Conservation (phyloP, 768 basidiomycete genomes). For the Leccinum obscurum region DNA sequence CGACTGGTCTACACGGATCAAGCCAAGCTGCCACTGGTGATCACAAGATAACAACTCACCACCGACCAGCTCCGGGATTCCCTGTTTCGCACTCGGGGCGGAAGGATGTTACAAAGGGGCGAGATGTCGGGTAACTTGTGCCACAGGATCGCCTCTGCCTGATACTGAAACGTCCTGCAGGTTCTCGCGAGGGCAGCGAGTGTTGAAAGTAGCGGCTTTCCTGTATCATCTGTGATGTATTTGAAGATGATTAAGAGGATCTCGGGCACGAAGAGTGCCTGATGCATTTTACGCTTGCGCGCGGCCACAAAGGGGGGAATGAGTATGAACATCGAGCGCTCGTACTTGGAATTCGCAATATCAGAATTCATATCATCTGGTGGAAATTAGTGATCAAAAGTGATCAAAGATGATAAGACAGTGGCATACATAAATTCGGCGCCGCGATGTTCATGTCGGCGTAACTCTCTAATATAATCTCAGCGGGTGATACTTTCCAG, state of each 20-base stretch:
- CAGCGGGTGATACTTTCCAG: background rate
- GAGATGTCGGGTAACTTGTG: conserved; percentile 10
- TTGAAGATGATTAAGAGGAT: conserved; percentile 26
- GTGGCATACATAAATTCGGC: background rate
- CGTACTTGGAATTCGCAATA: conserved; percentile 1
- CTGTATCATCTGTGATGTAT: conserved; percentile 16
- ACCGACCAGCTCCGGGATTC: conserved; percentile 20
- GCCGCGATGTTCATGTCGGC: background rate
- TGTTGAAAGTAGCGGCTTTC: conserved; percentile 15
- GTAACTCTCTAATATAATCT: background rate
- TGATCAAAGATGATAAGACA: too few species aligned
- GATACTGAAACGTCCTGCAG: conserved; percentile 21
- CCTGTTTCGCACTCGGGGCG: conserved; percentile 14
- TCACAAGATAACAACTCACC: conserved; percentile 11
- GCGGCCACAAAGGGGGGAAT: background rate
- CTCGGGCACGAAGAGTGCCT: conserved; percentile 20
- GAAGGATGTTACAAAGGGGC: conserved; percentile 19
- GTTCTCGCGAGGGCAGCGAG: conserved; percentile 31
- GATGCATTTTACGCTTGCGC: conserved; percentile 16
- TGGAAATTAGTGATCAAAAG: too few species aligned
- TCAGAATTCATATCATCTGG: background rate
- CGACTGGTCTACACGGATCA: conserved; percentile 18
- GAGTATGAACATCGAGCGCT: conserved; percentile 5
- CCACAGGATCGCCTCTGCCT: conserved; percentile 28
- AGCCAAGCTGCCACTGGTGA: too few species aligned